phyloP scores from a whole-genome alignment of 441 rosid species.

The Eutrema salsugineum region DNA sequence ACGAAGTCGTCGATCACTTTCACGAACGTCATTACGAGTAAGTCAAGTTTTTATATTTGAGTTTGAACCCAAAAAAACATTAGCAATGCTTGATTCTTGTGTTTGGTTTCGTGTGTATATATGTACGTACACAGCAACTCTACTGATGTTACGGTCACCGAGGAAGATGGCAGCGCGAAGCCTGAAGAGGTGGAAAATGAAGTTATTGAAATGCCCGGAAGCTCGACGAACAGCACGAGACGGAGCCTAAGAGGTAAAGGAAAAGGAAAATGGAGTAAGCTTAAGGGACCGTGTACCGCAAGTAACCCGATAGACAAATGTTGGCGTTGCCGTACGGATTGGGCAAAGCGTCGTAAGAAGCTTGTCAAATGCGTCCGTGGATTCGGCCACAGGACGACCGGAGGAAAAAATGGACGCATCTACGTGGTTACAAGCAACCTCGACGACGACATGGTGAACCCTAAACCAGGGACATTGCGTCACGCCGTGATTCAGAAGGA shows the following conservation, averaged over 20 bases:
- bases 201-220: conserved; percentile 12
- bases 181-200: conserved; percentile 2
- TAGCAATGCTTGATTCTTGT: not conserved
- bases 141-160: not conserved
- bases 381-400: conserved; percentile 43
- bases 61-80: not conserved
- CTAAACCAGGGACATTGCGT: conserved; percentile 48
- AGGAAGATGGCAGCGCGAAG: not conserved
- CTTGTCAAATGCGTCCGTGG: conserved; percentile 41
- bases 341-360: conserved; percentile 38
- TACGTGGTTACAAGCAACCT: conserved; percentile 39
- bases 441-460: conserved; percentile 35
- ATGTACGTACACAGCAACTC: conserved; percentile 7
- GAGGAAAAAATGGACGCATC: conserved; percentile 36
- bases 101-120: not conserved
- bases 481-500: conserved; percentile 42
- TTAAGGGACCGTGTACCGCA: conserved; percentile 38
- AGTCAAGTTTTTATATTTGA: conserved; percentile 1
- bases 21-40: conserved; percentile 37
- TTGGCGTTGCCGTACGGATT: conserved; percentile 42
- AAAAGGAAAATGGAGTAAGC: conserved; percentile 16
- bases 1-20: conserved; percentile 32
- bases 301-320: conserved; percentile 54
- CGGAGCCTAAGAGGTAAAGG: conserved; percentile 28
- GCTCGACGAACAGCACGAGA: conserved; percentile 23